Evolutionary conservation across 148 eudicot species (phyloP), one percentile per base, ranked within the genome.

Genomic region (Tetragonia tetragonoides): DNA sequence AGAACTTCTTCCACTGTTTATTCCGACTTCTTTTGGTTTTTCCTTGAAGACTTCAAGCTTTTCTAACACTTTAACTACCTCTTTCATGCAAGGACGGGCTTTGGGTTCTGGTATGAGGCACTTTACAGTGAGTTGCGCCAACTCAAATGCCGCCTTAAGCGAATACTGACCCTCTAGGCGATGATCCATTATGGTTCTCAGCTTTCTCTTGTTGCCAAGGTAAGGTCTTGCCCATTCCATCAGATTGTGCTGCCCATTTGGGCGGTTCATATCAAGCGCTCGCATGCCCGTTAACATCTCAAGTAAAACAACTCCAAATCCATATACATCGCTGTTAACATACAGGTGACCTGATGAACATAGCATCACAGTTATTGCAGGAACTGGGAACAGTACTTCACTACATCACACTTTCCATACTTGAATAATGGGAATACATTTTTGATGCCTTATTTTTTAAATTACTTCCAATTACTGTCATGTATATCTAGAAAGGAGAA

Each of bases 281-380:
- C 97, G 87, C 41, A 86, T 49, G 12, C 97, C 97, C 6, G 97
- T 88, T 60, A 92, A 60, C 78, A 92, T 60, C 86, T 91, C 96
- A 38, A 91, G 88, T 24, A 91, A 79, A 76, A 91, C 95, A n/a
- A 93, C 97, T 3, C 95, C 93, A 39, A 91, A 93, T 17, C 93
- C 95, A 74, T 93, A 93, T 41, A 93, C 95, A 40, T 92, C 94
- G 59, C 97, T 92, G 72, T 90, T 92, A 74, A 92, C 85, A 64
- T 92, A 90, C 66, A 89, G 84, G 80, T 84, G 90, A 49, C 90
- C 92, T 89, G 89, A 65, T 63, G 21, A 64, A 63, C 23, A 72
- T 46, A 18, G 7, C 5, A 39, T 16, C 66, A 20, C 4, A 7
- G 20, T 10, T 16, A 70, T 44, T 11, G 40, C 16, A 46, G 12